Conservation (phyloP, 345 rosid species). For the Eucalyptus tenuipes region DNA sequence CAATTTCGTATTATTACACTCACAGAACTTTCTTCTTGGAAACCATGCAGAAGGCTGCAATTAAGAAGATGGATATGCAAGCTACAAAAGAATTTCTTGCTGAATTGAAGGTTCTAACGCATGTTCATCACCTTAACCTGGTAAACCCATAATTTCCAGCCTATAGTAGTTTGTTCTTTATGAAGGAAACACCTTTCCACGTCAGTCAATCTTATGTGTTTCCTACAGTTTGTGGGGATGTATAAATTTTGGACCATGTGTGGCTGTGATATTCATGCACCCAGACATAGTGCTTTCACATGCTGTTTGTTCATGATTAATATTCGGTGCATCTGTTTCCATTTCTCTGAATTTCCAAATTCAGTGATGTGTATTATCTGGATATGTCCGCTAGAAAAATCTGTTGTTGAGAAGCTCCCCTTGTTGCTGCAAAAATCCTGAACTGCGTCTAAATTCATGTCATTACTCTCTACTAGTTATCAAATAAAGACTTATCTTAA, state of each 20-base stretch:
- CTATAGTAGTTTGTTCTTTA: background rate
- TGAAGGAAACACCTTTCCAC: background rate
- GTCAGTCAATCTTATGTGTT: background rate
- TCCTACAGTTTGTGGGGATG: background rate
- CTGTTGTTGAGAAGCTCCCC: background rate
- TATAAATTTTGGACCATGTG: background rate
- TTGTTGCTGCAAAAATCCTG: background rate
- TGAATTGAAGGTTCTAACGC: conserved; percentile 80
- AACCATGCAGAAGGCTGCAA: conserved; percentile 75
- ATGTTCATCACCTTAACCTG: conserved; percentile 94
- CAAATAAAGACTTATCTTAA: background rate
- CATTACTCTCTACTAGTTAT: background rate
- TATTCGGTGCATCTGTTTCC: background rate
- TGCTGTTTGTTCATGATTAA: background rate
- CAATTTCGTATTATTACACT: background rate
- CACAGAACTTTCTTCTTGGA: background rate
- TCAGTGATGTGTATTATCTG: background rate
- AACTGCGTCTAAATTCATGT: background rate
- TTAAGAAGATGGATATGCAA: conserved; percentile 99
- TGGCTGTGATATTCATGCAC: background rate
- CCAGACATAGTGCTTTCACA: background rate
- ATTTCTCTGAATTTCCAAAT: background rate
- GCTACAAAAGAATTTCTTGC: conserved; percentile 88
- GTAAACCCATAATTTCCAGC: conserved; percentile 14
- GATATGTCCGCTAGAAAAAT: background rate